Conservation (phyloP, 2,329 filamentous ascomycete genomes). For the Apiospora koreana region DNA sequence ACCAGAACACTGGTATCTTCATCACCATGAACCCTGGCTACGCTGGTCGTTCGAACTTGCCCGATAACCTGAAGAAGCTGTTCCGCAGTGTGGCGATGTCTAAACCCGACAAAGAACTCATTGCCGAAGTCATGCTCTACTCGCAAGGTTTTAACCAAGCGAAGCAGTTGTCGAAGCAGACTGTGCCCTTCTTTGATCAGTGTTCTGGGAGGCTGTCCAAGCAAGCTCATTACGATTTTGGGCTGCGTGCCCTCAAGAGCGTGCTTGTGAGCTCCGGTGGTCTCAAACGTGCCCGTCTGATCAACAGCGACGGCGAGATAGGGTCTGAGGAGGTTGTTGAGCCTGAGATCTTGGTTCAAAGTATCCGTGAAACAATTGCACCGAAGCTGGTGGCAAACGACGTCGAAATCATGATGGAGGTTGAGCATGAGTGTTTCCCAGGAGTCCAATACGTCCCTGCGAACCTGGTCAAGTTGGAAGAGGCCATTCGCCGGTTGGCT, state of each 20-base stretch:
- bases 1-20: conserved; percentile 94
- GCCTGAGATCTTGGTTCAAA: conserved; percentile 97
- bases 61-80: conserved; percentile 98
- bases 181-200: conserved; percentile 96
- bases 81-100: conserved; percentile 99
- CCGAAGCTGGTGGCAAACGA: conserved; percentile 94
- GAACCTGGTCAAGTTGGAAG: conserved; percentile 75
- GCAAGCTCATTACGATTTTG: conserved; percentile 99
- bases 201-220: conserved; percentile 83
- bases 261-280: conserved; percentile 97
- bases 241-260: conserved; percentile 95
- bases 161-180: conserved; percentile 90
- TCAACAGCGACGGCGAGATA: conserved; percentile 54
- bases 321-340: conserved; percentile 76
- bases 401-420: conserved; percentile 81
- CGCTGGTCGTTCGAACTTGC: conserved; percentile 94
- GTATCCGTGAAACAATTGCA: conserved; percentile 95
- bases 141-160: conserved; percentile 98
- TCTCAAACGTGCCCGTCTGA: conserved; percentile 82
- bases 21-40: conserved; percentile 99
- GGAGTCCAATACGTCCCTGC: conserved; percentile 92
- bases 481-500: conserved; percentile 80
- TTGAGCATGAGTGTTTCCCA: conserved; percentile 86
- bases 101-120: conserved; percentile 98
- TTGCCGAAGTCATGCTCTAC: conserved; percentile 99